phyloP scores from a whole-genome alignment of 768 basidiomycete species.

The Tubosaeta brunneosetosa region DNA sequence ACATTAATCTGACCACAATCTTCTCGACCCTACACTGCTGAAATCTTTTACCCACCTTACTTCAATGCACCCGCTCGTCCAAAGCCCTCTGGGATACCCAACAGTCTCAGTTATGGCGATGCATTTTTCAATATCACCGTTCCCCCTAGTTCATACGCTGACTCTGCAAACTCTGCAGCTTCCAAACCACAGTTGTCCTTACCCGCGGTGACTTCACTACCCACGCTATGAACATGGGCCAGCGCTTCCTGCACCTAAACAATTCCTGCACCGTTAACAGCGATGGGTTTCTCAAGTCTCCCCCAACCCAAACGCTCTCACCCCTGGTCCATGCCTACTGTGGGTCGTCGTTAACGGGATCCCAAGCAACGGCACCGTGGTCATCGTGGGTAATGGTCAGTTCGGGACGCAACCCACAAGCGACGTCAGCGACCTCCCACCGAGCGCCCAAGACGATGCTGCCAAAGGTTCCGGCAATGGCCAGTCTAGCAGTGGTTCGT shows the following conservation, averaged over 20 bases:
- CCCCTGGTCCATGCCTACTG: slow-evolving; percentile 83
- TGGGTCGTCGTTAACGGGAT: slow-evolving; percentile 84
- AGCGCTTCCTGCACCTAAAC: slow-evolving; percentile 79
- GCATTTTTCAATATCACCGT: slow-evolving; percentile 72
- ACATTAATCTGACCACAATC: slow-evolving; percentile 60
- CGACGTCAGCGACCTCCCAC: slow-evolving; percentile 16
- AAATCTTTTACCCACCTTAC: slow-evolving; percentile 91
- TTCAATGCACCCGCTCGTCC: slow-evolving; percentile 71
- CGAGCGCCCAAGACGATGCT: slow-evolving; percentile 40
- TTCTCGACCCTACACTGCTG: slow-evolving; percentile 78
- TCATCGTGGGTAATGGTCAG: slow-evolving; percentile 77
- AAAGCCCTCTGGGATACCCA: slow-evolving; percentile 64
- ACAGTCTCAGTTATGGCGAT: slow-evolving; percentile 79
- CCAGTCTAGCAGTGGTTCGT: slow-evolving; percentile 16
- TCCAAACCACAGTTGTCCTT: slow-evolving; percentile 74
- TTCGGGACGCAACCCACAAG: slow-evolving; percentile 63
- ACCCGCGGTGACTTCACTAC: slow-evolving; percentile 83
- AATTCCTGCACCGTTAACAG: slow-evolving; percentile 78
- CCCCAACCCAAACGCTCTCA: slow-evolving; percentile 81
- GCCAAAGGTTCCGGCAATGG: slow-evolving; percentile 33
- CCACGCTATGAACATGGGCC: slow-evolving; percentile 88
- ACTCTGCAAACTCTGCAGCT: slow-evolving; percentile 63
- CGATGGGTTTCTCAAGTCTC: slow-evolving; percentile 76
- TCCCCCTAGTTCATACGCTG: slow-evolving; percentile 59
- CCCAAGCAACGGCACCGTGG: slow-evolving; percentile 71